Percentiles rank a stretch among this genome's conserved stretches.
These are phyloP conservation scores for Pisolithus albus DNA, from an alignment of 768 basidiomycete species.

Conservation along the genomic window DNA sequence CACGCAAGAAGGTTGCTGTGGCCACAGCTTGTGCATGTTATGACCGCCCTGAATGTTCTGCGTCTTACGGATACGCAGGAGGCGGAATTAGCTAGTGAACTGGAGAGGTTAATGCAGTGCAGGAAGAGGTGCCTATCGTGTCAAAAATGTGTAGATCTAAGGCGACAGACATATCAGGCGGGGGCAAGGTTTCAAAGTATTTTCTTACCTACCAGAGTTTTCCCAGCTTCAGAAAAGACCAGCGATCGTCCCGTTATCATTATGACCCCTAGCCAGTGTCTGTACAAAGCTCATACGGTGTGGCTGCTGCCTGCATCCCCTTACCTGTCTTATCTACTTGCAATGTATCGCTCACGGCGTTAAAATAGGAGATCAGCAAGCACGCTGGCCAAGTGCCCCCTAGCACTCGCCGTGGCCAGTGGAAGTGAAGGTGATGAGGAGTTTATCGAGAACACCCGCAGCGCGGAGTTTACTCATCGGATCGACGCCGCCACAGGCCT, in stretches of 20 bases:
- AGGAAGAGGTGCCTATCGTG: constrained; percentile 7
- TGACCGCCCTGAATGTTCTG: too few species aligned
- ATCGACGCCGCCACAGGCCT: constrained; percentile 16
- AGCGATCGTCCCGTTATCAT: constrained; percentile 31
- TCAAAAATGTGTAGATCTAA: constrained; percentile 15
- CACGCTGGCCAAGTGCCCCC: neutral
- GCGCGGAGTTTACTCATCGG: constrained; percentile 5
- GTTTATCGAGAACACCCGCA: constrained; percentile 12
- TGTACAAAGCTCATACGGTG: constrained; percentile 21
- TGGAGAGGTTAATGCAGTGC: constrained; percentile 15
- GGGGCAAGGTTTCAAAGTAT: constrained; percentile 24
- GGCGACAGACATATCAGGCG: constrained; percentile 25
- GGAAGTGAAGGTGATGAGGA: constrained; percentile 16
- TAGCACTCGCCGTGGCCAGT: constrained; percentile 28
- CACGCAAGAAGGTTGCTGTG: too few species aligned
- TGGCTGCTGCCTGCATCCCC: constrained; percentile 14
- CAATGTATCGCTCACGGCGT: constrained; percentile 17
- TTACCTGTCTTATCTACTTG: constrained; percentile 12
- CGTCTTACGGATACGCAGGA: neutral
- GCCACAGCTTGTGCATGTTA: too few species aligned
- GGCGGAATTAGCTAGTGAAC: too few species aligned
- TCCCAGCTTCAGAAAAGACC: constrained; percentile 21
- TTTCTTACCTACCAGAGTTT: constrained; percentile 25
- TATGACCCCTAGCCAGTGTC: constrained; percentile 22
- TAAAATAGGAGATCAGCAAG: constrained; percentile 9